Base-by-base conservation (phyloP, 2,329 filamentous ascomycete species). In the Microsporum ferrugineum region DNA sequence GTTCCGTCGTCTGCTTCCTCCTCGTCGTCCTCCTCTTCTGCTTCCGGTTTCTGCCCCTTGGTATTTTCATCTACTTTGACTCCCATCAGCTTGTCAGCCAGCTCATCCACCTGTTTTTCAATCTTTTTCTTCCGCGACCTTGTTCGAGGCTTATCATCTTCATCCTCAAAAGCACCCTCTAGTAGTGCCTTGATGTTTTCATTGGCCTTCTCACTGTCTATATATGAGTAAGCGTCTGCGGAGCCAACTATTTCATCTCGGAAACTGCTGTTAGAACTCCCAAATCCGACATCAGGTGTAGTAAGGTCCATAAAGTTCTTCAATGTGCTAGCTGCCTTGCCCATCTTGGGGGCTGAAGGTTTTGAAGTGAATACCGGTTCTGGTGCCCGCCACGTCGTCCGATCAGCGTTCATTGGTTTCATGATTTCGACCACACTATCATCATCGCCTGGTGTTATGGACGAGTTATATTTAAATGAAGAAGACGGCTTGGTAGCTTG, bases 1-100 rank as follows among this genome's bases (percentile, higher is more conserved):
- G 77, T 82, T 58, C 81, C 86, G 70, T 86, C 85, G 49, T 82
- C 79, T 60, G 81, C 76, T 4, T 81, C 76, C 29, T 81, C 77
- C 5, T 82, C 78, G 3, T 80, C 76, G 2, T 79, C 76, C 3
- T 74, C 75, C 1, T 76, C 77, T 55, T 76, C 72, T 14, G 68
- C 68, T 2, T 65, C 65, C 3, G 71, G 73, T 64, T 77, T 82
- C 57, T 80, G 85, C 69, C 85, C 85, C 4, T 80, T 76, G 29
- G 81, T 76, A 2, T 82, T 77, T 2, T 80, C 75, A 1, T 79
- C 75, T 0, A 79, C 76, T 14, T 70, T 72, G 23, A 79, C 71
- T 2, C 69, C 70, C 62, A 76, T 66, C 39, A 79, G 65, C 67
- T 79, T 76, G 49, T 72, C 71, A 38, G 76, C 72, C 61, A 80